Evolutionary conservation across 305 asterid genomes (phyloP).

Genomic region (Plantago rigida): DNA sequence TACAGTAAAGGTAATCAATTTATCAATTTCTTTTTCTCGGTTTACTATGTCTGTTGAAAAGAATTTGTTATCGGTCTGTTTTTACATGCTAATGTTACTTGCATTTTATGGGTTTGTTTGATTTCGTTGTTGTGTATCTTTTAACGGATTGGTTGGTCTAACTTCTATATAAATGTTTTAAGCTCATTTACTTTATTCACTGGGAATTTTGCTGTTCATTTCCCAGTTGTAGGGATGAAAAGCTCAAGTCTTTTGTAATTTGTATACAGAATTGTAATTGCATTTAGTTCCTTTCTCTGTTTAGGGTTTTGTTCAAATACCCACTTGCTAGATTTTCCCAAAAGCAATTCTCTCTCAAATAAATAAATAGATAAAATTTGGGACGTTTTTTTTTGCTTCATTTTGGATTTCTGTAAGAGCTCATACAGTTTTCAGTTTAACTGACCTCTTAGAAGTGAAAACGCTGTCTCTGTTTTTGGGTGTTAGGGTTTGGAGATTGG

Average conservation of each 20-base stretch:
- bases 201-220: constrained; percentile 5
- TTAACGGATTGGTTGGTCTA: background rate
- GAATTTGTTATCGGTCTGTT: constrained; percentile 12
- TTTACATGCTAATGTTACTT: constrained; percentile 16
- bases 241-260: background rate
- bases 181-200: constrained; percentile 26
- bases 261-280: background rate
- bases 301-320: constrained; percentile 26
- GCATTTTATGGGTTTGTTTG: constrained; percentile 18
- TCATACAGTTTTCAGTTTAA: constrained; percentile 10
- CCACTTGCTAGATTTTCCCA: constrained; percentile 16
- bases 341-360: background rate
- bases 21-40: constrained; percentile 32
- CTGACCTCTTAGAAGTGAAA: constrained; percentile 18
- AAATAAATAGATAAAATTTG: background rate
- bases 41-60: background rate
- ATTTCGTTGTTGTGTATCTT: constrained; percentile 5
- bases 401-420: constrained; percentile 16
- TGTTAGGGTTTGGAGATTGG: constrained; percentile 19
- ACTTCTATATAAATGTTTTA: constrained; percentile 4
- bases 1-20: constrained; percentile 10
- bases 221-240: background rate
- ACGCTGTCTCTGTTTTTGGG: constrained; percentile 10
- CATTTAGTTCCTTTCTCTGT: constrained; percentile 15
- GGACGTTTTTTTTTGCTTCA: constrained; percentile 20